Evolutionary conservation across 257 asterid species (phyloP), one percentile per base, ranked within the genome.

Genomic region (Nicotiana obtusifolia): DNA sequence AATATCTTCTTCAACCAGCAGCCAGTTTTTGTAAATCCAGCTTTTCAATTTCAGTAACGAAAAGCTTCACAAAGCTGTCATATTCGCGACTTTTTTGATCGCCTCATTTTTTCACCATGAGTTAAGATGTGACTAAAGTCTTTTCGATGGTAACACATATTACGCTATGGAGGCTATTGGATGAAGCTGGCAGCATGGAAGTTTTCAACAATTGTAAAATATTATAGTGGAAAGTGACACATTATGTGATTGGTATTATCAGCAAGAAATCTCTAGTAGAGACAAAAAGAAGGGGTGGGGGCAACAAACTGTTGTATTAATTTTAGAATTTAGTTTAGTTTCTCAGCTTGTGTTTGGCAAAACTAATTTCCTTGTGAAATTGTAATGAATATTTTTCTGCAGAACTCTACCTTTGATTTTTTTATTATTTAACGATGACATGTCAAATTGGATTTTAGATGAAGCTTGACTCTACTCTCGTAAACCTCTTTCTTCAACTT

Each of bases 11-110:
- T 83, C 68, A 69, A 73, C 35, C 89, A 87, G 71, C 90, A 87
- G 49, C 77, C 90, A 67, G 44, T 81, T 41, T 87, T 85, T 61
- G 87, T 88, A 83, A 85, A 92, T 86, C 89, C 92, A 64, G 22
- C 83, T n/a, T 89, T 64, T 67, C 88, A 89, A 61, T 81, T 85
- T 44, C 89, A 89, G 80, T 87, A 86, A 87, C 53, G 47, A 41
- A 41, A 41, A 41, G 49, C 13, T 41, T 13, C 49, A 41, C 49
- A 9, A 13, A 41, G 0, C 4, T 41, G 10, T 41, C 3, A 3
- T 7, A 41, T 41, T 1, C 0, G 3, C 3, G 0, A 41, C 2
- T 41, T 41, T 41, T 4, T 41, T 9, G 49, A 41, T 41, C 3
- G 3, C 13, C 4, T 41, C 13, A 2, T 41, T 41, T 3, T 41